Evolutionary conservation across 768 basidiomycete genomes (phyloP).

Genomic region (Mycena pura): DNA sequence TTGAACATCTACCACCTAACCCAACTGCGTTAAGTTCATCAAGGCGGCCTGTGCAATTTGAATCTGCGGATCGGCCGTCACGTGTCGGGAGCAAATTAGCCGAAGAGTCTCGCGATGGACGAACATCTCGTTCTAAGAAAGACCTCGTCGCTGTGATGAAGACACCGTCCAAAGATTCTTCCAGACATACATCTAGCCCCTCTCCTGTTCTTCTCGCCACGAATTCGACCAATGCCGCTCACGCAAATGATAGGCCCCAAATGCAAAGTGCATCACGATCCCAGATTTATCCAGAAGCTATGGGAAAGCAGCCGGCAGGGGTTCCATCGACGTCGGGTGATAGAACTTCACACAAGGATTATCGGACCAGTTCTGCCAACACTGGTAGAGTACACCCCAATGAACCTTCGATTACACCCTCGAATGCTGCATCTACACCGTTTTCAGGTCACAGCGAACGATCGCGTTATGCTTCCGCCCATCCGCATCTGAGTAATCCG

Average conservation of each 20-base stretch:
- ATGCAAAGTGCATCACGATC: not conserved
- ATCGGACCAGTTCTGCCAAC: not conserved
- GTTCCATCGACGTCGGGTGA: not conserved
- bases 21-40: not conserved
- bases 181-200: conserved; percentile 13
- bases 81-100: not conserved
- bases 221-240: conserved; percentile 9
- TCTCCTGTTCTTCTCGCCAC: not conserved
- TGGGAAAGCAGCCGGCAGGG: no score
- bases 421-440: not conserved
- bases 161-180: conserved; percentile 23
- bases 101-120: conserved; percentile 3
- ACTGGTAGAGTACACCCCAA: not conserved
- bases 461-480: not conserved
- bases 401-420: not conserved
- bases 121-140: conserved; percentile 20
- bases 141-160: conserved; percentile 18
- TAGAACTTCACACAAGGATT: not conserved
- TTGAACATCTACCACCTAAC: not conserved
- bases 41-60: conserved; percentile 8
- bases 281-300: not conserved
- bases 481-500: not conserved
- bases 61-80: conserved; percentile 8
- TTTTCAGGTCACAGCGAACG: not conserved
- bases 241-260: conserved; percentile 7